Evolutionary conservation across 805 yeast genomes (phyloP).

Genomic region (Yarrowia porcina): DNA sequence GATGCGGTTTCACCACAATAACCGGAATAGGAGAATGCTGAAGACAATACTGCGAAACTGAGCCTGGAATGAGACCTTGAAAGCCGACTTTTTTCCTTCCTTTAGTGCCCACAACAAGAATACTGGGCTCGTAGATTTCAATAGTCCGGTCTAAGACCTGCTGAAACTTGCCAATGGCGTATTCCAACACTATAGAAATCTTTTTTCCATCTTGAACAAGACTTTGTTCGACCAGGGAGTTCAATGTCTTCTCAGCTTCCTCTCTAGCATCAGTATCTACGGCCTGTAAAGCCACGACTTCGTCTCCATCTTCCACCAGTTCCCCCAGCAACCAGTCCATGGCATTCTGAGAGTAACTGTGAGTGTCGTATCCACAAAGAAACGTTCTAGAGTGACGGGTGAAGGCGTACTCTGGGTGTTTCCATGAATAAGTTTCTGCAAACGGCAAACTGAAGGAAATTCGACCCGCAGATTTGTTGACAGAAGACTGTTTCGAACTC

Average conservation of each 20-base stretch:
- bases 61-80: constrained; percentile 45
- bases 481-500: background rate
- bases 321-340: constrained; percentile 47
- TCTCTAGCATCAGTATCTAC: constrained; percentile 35
- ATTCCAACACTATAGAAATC: constrained; percentile 46
- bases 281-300: constrained; percentile 46
- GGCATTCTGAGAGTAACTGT: constrained; percentile 45
- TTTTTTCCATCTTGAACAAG: constrained; percentile 35
- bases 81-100: constrained; percentile 44
- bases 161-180: constrained; percentile 46
- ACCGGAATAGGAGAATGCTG: constrained; percentile 49
- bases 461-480: background rate
- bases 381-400: constrained; percentile 44
- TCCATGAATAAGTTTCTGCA: constrained; percentile 5
- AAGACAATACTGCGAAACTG: constrained; percentile 49
- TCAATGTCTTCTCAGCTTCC: constrained; percentile 40
- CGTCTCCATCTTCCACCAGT: constrained; percentile 47
- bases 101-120: constrained; percentile 47
- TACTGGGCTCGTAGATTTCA: constrained; percentile 46
- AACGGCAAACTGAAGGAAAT: background rate
- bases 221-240: constrained; percentile 29
- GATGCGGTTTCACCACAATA: constrained; percentile 44
- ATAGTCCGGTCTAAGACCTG: constrained; percentile 43
- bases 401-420: constrained; percentile 36
- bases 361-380: constrained; percentile 46